Evolutionary conservation across 192 early-diverging fungal species (phyloP).

Genomic region (Allomyces javanicus): DNA sequence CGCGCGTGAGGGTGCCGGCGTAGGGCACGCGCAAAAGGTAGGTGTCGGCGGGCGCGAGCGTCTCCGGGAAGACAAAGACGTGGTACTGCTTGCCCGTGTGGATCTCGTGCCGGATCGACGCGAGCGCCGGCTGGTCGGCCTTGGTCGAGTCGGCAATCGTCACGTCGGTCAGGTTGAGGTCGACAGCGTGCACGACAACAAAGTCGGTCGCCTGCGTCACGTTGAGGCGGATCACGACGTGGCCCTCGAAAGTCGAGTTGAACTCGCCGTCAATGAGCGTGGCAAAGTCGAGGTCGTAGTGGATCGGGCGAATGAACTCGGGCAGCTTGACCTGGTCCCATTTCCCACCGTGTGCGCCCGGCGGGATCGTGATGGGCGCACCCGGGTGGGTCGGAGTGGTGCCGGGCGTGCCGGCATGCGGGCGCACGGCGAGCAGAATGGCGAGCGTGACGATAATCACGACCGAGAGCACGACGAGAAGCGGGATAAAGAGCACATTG

Average conservation of each 20-base stretch:
- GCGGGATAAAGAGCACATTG: background rate
- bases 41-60: background rate
- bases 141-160: background rate
- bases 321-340: background rate
- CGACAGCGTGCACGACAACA: background rate
- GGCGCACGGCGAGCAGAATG: background rate
- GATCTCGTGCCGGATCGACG: background rate
- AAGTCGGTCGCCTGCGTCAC: background rate
- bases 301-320: background rate
- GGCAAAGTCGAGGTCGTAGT: background rate
- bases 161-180: background rate
- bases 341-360: background rate
- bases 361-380: background rate
- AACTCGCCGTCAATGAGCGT: background rate
- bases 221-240: background rate
- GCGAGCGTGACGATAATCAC: background rate
- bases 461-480: background rate
- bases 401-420: background rate
- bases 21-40: background rate
- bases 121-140: background rate
- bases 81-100: background rate
- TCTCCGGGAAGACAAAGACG: background rate
- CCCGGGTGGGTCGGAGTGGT: background rate
- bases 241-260: background rate
- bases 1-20: background rate